phyloP scores from a whole-genome alignment of 2,329 filamentous ascomycete species.

The Neopestalotiopsis clavispora region DNA sequence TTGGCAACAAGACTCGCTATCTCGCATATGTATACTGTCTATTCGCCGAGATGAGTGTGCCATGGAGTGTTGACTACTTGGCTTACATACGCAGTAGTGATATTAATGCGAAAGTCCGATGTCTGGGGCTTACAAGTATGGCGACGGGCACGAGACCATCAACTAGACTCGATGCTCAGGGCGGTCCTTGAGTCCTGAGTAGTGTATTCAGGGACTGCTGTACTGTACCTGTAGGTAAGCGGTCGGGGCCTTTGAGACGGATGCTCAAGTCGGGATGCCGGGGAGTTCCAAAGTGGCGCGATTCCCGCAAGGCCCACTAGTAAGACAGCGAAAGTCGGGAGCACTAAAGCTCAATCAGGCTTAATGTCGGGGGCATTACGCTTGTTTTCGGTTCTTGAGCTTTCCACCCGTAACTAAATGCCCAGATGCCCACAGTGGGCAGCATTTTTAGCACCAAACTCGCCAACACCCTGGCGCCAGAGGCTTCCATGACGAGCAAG shows the following conservation, averaged over 20 bases:
- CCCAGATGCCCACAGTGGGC: background rate
- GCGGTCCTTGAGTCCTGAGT: background rate
- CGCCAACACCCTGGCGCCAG: background rate
- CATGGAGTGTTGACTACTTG: background rate
- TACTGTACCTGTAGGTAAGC: background rate
- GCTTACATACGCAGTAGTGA: background rate
- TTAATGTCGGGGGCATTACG: conserved; percentile 4
- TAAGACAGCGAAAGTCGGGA: conserved; percentile 13
- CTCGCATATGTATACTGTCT: background rate
- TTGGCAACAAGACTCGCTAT: background rate
- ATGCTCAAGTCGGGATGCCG: conserved; percentile 3
- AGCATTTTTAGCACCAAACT: background rate
- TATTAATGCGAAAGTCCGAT: background rate
- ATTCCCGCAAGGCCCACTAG: conserved; percentile 6
- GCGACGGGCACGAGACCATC: conserved; percentile 6
- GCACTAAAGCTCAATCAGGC: background rate
- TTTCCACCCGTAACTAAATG: background rate
- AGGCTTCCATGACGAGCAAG: background rate
- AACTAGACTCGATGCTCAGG: background rate
- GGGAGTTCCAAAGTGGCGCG: background rate
- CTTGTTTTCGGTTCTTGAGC: background rate
- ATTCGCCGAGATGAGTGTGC: background rate
- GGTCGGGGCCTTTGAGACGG: background rate
- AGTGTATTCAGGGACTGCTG: background rate
- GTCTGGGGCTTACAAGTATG: background rate